These are phyloP conservation scores for Monotropa hypopitys DNA, from an alignment of 179 eudicot species.

Conservation along the genomic window DNA sequence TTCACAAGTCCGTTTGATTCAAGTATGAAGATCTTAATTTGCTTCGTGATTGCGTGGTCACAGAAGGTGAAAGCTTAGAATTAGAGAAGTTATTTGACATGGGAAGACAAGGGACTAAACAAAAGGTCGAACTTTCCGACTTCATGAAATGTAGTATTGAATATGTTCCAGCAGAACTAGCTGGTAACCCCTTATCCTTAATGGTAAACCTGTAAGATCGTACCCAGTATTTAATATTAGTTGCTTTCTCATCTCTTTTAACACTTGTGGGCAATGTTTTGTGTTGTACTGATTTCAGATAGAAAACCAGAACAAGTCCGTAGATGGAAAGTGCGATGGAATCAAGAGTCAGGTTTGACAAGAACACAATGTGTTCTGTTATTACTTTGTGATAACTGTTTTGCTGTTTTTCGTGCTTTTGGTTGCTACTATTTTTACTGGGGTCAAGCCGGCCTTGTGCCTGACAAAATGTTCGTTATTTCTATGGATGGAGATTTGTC, in stretches of 20 bases:
- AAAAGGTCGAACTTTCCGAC: slow-evolving; percentile 17
- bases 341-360: slow-evolving; percentile 23
- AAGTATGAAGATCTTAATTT: background rate
- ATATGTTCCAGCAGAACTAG: slow-evolving; percentile 35
- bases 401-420: background rate
- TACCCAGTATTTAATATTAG: background rate
- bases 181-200: slow-evolving; percentile 6
- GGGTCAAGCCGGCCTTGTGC: background rate
- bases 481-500: background rate
- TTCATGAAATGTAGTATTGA: slow-evolving; percentile 19
- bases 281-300: slow-evolving; percentile 15
- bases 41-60: background rate
- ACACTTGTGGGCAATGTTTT: background rate
- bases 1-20: background rate
- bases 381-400: background rate
- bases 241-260: background rate
- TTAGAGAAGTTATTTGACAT: slow-evolving; percentile 25
- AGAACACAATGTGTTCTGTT: background rate
- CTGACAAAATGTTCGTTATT: background rate
- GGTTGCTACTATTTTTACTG: background rate
- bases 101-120: slow-evolving; percentile 10
- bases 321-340: slow-evolving; percentile 24
- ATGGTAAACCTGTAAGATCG: background rate
- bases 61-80: slow-evolving; percentile 19
- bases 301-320: slow-evolving; percentile 10